Percentiles rank a stretch among this genome's conserved stretches.
phyloP scores from a whole-genome alignment of 176 grass and related monocot species.

The Zoysia japonica region DNA sequence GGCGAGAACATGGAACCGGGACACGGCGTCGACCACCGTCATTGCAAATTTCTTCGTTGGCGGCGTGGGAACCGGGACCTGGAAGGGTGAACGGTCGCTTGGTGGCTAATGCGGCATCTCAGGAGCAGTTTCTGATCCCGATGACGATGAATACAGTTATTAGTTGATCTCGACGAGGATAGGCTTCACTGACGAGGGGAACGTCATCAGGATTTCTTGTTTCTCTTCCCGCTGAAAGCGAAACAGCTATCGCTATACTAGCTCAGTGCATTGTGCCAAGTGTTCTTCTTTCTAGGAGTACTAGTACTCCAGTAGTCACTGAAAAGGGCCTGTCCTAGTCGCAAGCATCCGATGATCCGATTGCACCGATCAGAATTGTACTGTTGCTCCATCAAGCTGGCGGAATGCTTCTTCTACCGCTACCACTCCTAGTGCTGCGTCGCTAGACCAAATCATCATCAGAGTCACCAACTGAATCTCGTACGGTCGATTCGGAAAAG shows the following conservation, averaged over 20 bases:
- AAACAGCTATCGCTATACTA: background rate
- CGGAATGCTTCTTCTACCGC: too few relatives aligned
- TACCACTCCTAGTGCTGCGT: too few relatives aligned
- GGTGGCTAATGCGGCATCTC: slow-evolving; percentile 50
- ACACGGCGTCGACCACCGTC: slow-evolving; percentile 56
- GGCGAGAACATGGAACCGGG: slow-evolving; percentile 81
- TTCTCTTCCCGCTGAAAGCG: background rate
- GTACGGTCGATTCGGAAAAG: slow-evolving; percentile 44
- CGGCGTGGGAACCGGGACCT: background rate
- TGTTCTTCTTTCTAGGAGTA: too few relatives aligned
- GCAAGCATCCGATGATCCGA: too few relatives aligned
- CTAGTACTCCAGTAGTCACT: too few relatives aligned
- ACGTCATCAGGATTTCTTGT: background rate
- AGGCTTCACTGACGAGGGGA: too few relatives aligned
- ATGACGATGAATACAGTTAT: background rate
- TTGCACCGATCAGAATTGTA: too few relatives aligned
- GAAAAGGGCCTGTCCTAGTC: too few relatives aligned
- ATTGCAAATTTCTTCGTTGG: slow-evolving; percentile 18
- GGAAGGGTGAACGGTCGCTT: background rate
- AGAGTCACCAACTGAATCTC: slow-evolving; percentile 46
- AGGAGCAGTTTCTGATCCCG: background rate
- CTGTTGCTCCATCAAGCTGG: too few relatives aligned
- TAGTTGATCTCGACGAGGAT: background rate
- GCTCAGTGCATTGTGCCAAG: too few relatives aligned
- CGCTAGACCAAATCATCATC: slow-evolving; percentile 40